Percentiles rank a stretch among this genome's conserved stretches.
Conservation (phyloP, 2,329 filamentous ascomycete species). For the Cercospora zeae-maydis region DNA sequence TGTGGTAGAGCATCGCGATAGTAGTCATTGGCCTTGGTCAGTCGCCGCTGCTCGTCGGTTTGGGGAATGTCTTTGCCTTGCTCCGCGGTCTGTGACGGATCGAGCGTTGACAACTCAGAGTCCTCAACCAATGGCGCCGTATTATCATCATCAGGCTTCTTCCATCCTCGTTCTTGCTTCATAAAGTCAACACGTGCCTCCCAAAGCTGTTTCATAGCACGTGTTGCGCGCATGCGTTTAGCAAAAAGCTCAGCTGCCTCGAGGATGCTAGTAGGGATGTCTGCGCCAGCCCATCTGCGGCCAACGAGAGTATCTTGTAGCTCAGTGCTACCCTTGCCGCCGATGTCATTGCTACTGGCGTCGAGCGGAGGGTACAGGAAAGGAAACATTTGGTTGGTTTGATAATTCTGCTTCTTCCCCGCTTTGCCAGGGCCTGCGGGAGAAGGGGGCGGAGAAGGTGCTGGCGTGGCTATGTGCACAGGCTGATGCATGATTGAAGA, state of each 20-base stretch:
- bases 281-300: slow-evolving; percentile 86
- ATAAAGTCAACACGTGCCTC: slow-evolving; percentile 88
- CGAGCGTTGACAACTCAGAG: slow-evolving; percentile 28
- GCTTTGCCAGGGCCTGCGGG: slow-evolving; percentile 80
- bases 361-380: slow-evolving; percentile 96
- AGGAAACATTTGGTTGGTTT: slow-evolving; percentile 97
- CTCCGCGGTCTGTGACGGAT: slow-evolving; percentile 35
- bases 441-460: slow-evolving; percentile 90
- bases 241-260: slow-evolving; percentile 93
- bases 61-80: slow-evolving; percentile 28
- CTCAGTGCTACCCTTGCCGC: slow-evolving; percentile 80
- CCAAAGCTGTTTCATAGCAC: slow-evolving; percentile 90
- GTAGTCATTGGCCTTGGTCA: slow-evolving; percentile 67
- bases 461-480: slow-evolving; percentile 97
- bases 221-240: slow-evolving; percentile 81
- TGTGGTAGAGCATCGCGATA: slow-evolving; percentile 78
- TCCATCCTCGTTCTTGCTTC: slow-evolving; percentile 89
- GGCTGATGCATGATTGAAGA: slow-evolving; percentile 87
- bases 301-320: slow-evolving; percentile 77
- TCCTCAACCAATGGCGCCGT: slow-evolving; percentile 35
- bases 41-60: slow-evolving; percentile 29
- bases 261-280: slow-evolving; percentile 89
- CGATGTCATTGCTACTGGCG: slow-evolving; percentile 80
- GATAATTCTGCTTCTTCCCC: slow-evolving; percentile 98
- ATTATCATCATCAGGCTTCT: slow-evolving; percentile 44